Evolutionary conservation across 352 stramenopile genomes (phyloP).

Genomic region (Pythium phragmiticola): DNA sequence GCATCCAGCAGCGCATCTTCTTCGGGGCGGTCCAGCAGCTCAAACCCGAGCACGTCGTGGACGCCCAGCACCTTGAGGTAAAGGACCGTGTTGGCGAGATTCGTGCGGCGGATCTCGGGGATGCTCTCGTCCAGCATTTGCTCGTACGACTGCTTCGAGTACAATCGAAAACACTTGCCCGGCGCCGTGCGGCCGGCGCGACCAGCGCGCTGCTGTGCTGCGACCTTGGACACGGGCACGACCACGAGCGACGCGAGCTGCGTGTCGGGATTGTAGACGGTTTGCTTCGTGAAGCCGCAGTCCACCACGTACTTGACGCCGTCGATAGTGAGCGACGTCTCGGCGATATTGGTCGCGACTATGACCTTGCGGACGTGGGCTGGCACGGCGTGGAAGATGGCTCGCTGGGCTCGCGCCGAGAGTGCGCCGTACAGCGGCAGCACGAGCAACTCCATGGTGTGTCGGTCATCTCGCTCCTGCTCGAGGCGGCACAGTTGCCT

Average conservation of each 20-base stretch:
- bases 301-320: conserved; percentile 89
- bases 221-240: conserved; percentile 94
- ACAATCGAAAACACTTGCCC: conserved; percentile 98
- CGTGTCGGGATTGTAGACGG: conserved; percentile 82
- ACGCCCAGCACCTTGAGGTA: conserved; percentile 76
- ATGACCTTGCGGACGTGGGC: conserved; percentile 81
- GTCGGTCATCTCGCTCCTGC: conserved; percentile 16
- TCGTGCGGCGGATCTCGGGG: conserved; percentile 96
- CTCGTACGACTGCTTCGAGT: conserved; percentile 97
- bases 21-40: conserved; percentile 66
- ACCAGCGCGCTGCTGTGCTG: conserved; percentile 93
- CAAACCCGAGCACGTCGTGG: conserved; percentile 67
- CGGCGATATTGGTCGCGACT: conserved; percentile 92
- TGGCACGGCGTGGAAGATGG: conserved; percentile 93
- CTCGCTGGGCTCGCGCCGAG: conserved; percentile 88
- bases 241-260: conserved; percentile 88
- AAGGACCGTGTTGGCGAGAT: conserved; percentile 95
- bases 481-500: conserved; percentile 71
- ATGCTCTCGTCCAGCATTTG: conserved; percentile 97
- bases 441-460: conserved; percentile 58
- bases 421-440: conserved; percentile 96
- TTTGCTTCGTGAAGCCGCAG: conserved; percentile 90
- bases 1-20: conserved; percentile 72
- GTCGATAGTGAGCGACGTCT: conserved; percentile 99
- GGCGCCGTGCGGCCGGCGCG: conserved; percentile 94